These are phyloP conservation scores for Monosporascus cannonballus DNA, from an alignment of 2,329 filamentous ascomycete species.

Conservation along the genomic window DNA sequence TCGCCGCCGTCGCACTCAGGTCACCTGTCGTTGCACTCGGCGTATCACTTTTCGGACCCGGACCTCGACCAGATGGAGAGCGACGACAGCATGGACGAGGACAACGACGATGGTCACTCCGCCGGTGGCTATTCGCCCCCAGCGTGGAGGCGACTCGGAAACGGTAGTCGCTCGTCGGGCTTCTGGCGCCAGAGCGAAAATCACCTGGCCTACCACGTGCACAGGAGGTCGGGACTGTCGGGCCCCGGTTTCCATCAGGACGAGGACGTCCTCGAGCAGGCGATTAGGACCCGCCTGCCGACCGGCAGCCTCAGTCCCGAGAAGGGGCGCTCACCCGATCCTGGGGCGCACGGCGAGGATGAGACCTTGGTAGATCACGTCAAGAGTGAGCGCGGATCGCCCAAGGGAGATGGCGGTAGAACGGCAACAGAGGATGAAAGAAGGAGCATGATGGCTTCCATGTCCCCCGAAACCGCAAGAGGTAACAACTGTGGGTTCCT, in stretches of 20 bases:
- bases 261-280: constrained; percentile 41
- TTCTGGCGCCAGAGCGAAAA: constrained; percentile 57
- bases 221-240: constrained; percentile 8
- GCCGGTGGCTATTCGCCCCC: constrained; percentile 54
- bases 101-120: constrained; percentile 30
- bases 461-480: constrained; percentile 25
- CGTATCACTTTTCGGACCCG: constrained; percentile 33
- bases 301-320: constrained; percentile 51
- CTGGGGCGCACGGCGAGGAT: constrained; percentile 26
- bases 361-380: constrained; percentile 32
- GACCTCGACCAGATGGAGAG: constrained; percentile 33
- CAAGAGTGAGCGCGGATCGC: constrained; percentile 23
- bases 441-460: constrained; percentile 22
- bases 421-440: constrained; percentile 13
- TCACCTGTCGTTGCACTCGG: constrained; percentile 37
- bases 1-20: constrained; percentile 32
- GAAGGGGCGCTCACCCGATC: constrained; percentile 45
- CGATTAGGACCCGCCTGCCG: constrained; percentile 49
- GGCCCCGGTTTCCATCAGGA: constrained; percentile 20
- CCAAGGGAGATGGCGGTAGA: constrained; percentile 13
- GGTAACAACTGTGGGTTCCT: constrained; percentile 49
- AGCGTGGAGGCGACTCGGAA: constrained; percentile 55
- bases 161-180: constrained; percentile 51
- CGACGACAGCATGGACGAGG: constrained; percentile 35
- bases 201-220: constrained; percentile 40